Evolutionary conservation across 2,329 filamentous ascomycete genomes (phyloP), one percentile per base, ranked within the genome.

Genomic region (Lasiodiplodia gonubiensis): DNA sequence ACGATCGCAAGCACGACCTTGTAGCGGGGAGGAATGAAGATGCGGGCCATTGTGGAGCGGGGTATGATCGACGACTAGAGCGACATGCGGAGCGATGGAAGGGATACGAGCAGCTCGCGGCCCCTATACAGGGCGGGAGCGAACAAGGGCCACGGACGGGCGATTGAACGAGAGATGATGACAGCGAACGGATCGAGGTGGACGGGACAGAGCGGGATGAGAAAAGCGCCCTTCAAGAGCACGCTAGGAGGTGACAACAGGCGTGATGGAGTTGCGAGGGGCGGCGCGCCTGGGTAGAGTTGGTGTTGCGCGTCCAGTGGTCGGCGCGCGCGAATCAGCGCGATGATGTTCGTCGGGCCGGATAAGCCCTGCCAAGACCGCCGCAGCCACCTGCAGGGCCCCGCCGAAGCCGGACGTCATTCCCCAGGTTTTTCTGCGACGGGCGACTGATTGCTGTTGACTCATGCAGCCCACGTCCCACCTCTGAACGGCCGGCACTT

Each of bases 1-100:
- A 79, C 71, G 60, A 81, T 69, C 67, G 76, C 74, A 60, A 79
- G 74, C 59, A 85, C 77, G 68, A 81, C 74, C 74, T 83, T 82
- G 68, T 84, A 80, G 33, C 83, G 78, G 21, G 64, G 64, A 51
- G 64, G 64, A 53, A 66, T 66, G 33, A 59, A 66, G 39, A 66
- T 51, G 27, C 42, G 42, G 21, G 53, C 52, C 64, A 65, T 65
- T 35, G 53, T 39, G 52, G 46, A 49, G 64, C 52, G 42, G 27
- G n/a, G 64, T 25, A 30, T 33, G 46, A 63, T 63, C 59, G 59
- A 51, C 59, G 46, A 14, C 46, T 51, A 63, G 53, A 33, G 33
- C 27, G 59, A 46, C 59, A 63, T 63, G 14, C 59, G 46, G 59
- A 51, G 42, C 18, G n/a, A 37, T 63, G 59, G 46, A 37, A n/a